These are phyloP conservation scores for Erythrophleum ivorense DNA, from an alignment of 331 rosid species.

Conservation along the genomic window DNA sequence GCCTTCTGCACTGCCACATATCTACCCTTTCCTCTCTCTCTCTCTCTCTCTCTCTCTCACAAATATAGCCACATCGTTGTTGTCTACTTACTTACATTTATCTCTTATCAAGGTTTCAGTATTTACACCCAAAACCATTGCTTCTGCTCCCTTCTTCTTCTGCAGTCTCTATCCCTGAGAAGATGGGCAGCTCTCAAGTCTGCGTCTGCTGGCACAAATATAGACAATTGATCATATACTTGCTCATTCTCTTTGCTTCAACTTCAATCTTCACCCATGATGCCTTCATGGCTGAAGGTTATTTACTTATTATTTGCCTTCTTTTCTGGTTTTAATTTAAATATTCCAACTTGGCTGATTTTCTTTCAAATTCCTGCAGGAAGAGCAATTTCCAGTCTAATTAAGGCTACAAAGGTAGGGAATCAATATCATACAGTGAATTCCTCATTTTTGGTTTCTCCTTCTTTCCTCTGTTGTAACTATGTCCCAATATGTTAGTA, in stretches of 20 bases:
- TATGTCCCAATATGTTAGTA: neutral
- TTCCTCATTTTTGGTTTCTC: neutral
- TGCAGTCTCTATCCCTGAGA: conserved; percentile 43
- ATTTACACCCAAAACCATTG: conserved; percentile 36
- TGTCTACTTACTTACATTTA: conserved; percentile 24
- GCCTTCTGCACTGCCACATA: conserved; percentile 56
- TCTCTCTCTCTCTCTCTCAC: conserved; percentile 23
- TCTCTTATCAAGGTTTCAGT: conserved; percentile 46
- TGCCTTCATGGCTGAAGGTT: conserved; percentile 73
- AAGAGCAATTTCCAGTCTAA: conserved; percentile 53
- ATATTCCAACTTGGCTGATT: conserved; percentile 6
- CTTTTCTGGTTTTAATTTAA: neutral
- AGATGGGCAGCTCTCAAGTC: conserved; percentile 62
- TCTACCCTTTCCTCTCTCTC: conserved; percentile 21
- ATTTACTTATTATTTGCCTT: neutral
- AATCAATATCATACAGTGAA: neutral
- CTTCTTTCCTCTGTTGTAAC: neutral
- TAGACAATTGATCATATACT: conserved; percentile 44
- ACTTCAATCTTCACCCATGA: conserved; percentile 46
- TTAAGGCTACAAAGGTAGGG: conserved; percentile 50
- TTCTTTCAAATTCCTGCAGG: conserved; percentile 49
- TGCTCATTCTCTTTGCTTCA: conserved; percentile 58
- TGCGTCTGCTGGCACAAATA: conserved; percentile 50
- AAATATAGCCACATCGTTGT: conserved; percentile 25
- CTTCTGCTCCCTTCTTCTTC: conserved; percentile 37